Evolutionary conservation across 208 protist genomes (phyloP), one percentile per base, ranked within the genome.

Genomic region (Leishmania lainsoni): DNA sequence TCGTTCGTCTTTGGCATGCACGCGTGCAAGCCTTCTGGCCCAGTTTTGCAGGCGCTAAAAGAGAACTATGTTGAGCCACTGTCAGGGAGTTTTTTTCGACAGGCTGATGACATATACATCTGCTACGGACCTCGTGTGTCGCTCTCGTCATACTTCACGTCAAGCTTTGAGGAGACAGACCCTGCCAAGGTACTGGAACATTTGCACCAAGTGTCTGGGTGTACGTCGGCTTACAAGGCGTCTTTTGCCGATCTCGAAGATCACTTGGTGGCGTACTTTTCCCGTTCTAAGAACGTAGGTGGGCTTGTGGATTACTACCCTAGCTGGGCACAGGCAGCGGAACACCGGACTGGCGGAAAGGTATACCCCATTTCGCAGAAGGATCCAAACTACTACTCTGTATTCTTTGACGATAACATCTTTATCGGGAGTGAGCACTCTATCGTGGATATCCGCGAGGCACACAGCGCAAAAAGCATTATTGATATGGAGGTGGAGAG

Each of bases 391-490:
- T 75, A 81, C n/a, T 95, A 92, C 84, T 87, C 91, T 71, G 85
- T 95, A 1, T 98, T 98, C 70, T 98, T 97, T 76, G 95, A 98
- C 75, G 95, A 98, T 80, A 98, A 98, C 79, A 97, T 98, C 73
- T 91, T 89, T 78, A 83, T 97, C 52, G 93, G 93, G 2, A 88
- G 96, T n/a, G 87, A 90, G 69, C 87, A 85, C 35, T 98, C 95
- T 35, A 98, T 98, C 77, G 93, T 98, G 3, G 95, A 98, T 76
- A 17, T 98, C 5, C 91, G 93, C 20, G 91, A 97, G 69, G 83
- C 83, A 32, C 26, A 71, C 26, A 88, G 84, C 5, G 85, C 84
- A 17, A 65, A 78, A 75, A 90, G 88, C 49, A 88, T 96, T 45
- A 72, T 89, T 3, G 92, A 87, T 76, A 81, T 54, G 2, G 77